A percentile compares a stretch with the other conserved stretches of the same genome.
Conservation (phyloP, 805 yeast species). For the Candida dajiaensis region DNA sequence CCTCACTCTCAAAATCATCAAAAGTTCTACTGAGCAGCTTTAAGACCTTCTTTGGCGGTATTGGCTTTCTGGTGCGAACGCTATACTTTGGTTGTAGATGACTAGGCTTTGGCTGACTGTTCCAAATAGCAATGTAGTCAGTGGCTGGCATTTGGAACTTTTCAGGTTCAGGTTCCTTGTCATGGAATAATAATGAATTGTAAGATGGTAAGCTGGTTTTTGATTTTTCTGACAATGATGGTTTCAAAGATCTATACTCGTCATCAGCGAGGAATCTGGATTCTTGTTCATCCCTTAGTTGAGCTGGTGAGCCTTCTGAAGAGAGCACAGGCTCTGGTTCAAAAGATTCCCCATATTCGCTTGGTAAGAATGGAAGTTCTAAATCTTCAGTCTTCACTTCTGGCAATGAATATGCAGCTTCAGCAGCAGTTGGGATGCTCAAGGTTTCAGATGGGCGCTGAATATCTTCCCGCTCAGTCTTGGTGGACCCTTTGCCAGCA, state of each 20-base stretch:
- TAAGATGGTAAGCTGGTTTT: constrained; percentile 15
- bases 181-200: constrained; percentile 19
- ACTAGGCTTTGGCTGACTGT: constrained; percentile 25
- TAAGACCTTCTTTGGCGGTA: constrained; percentile 19
- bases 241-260: constrained; percentile 6
- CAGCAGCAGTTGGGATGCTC: not conserved
- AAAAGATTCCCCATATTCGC: not conserved
- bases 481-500: not conserved
- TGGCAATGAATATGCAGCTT: constrained; percentile 1
- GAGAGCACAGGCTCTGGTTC: constrained; percentile 4
- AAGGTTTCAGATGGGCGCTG: not conserved
- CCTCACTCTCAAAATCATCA: constrained; percentile 9
- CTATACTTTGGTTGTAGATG: constrained; percentile 21
- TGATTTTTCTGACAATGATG: constrained; percentile 5
- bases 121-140: constrained; percentile 24
- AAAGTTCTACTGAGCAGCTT: constrained; percentile 15
- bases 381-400: not conserved
- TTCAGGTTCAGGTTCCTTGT: constrained; percentile 16
- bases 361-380: not conserved
- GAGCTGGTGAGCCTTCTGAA: constrained; percentile 1
- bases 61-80: constrained; percentile 9
- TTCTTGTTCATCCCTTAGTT: not conserved
- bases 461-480: not conserved
- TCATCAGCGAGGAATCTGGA: not conserved
- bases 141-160: constrained; percentile 9